These are phyloP conservation scores for Pseudocercospora macadamiae DNA, from an alignment of 2,329 filamentous ascomycete species.

Conservation along the genomic window DNA sequence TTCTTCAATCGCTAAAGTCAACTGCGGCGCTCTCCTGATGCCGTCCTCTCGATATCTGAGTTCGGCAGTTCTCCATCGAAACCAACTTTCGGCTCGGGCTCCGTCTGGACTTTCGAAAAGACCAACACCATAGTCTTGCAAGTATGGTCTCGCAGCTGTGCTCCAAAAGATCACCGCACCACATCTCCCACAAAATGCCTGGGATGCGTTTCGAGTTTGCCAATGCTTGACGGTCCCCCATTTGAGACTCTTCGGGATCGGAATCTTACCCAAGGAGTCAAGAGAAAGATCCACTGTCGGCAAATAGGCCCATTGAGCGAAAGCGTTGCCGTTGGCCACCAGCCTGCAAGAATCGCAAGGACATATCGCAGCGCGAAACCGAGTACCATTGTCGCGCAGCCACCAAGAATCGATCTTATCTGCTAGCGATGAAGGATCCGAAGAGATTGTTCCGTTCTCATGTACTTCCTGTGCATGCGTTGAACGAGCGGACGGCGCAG, in stretches of 20 bases:
- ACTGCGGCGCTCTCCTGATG: slow-evolving; percentile 20
- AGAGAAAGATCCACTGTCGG: slow-evolving; percentile 59
- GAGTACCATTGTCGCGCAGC: slow-evolving; percentile 51
- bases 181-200: slow-evolving; percentile 65
- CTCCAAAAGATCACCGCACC: slow-evolving; percentile 68
- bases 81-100: slow-evolving; percentile 59
- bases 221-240: slow-evolving; percentile 55
- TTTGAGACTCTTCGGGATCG: slow-evolving; percentile 34
- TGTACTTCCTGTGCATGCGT: slow-evolving; percentile 48
- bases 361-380: slow-evolving; percentile 63
- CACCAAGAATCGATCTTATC: slow-evolving; percentile 62
- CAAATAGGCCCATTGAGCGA: slow-evolving; percentile 68
- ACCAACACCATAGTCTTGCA: slow-evolving; percentile 68
- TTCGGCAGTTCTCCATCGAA: slow-evolving; percentile 63
- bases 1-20: slow-evolving; percentile 26
- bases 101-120: slow-evolving; percentile 53
- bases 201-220: slow-evolving; percentile 57
- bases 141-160: slow-evolving; percentile 52
- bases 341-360: slow-evolving; percentile 65
- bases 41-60: slow-evolving; percentile 64
- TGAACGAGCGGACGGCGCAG: slow-evolving; percentile 55
- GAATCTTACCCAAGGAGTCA: slow-evolving; percentile 25
- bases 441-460: not conserved
- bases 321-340: slow-evolving; percentile 59
- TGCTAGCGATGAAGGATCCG: not conserved